Evolutionary conservation across 768 basidiomycete genomes (phyloP).

Genomic region (Lactarius indigo): DNA sequence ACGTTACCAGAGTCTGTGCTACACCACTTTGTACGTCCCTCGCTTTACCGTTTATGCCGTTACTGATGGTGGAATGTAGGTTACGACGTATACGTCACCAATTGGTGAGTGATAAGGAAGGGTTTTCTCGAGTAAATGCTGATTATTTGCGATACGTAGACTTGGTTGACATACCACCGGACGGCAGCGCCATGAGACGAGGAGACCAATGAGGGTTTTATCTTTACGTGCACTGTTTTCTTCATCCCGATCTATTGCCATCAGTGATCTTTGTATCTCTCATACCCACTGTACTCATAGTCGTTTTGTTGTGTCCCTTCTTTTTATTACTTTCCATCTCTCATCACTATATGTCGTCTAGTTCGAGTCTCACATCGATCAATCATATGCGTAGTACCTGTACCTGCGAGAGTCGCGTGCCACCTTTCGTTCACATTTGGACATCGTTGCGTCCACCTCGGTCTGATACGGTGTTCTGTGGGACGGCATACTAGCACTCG

Average conservation of each 20-base stretch:
- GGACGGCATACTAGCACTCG: too few relatives aligned
- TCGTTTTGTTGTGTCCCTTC: neutral
- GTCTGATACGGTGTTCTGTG: too few relatives aligned
- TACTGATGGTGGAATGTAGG: slow-evolving; percentile 24
- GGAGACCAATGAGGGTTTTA: neutral
- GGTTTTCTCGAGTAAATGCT: neutral
- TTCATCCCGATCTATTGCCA: neutral
- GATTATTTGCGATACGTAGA: slow-evolving; percentile 3
- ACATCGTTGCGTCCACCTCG: too few relatives aligned
- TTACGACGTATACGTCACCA: slow-evolving; percentile 39
- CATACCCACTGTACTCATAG: slow-evolving; percentile 1
- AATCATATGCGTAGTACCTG: too few relatives aligned
- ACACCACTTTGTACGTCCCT: slow-evolving; percentile 33
- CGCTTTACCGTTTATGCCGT: neutral
- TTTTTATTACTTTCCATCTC: neutral
- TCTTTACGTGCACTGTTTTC: neutral
- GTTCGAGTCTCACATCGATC: too few relatives aligned
- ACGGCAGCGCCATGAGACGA: slow-evolving; percentile 1
- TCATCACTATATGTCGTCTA: neutral
- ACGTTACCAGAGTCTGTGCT: slow-evolving; percentile 15
- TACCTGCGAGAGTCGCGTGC: too few relatives aligned
- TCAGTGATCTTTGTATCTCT: neutral
- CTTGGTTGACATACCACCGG: slow-evolving; percentile 7
- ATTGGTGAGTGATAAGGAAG: slow-evolving; percentile 31
- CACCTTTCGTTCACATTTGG: too few relatives aligned